Base-by-base conservation (phyloP, 345 rosid species). In the Brassica nigra region DNA sequence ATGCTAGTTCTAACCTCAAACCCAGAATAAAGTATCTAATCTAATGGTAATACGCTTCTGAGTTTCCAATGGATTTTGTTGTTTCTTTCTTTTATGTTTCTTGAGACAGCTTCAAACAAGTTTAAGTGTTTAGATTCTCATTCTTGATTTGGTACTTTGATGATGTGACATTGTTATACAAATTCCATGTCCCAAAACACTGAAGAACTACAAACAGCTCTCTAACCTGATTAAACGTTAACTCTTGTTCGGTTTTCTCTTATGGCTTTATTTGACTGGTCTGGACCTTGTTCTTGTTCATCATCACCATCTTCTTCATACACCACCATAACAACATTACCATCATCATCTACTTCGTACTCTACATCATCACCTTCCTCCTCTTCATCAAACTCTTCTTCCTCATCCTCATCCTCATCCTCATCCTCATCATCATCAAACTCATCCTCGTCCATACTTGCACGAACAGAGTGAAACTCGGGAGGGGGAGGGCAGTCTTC, bases 401-500 rank as follows among this genome's bases (percentile, higher is more conserved):
- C 91, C 3, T 82, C 91, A 15, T 84, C 92, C 2, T 84, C 83
- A n/a, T 79, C 87, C 9, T 83, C 90, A 28, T 84, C 88, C 3
- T 82, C 91, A 15, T 84, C 92, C 2, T 84, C 83, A n/a, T 79
- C 87, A 12, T 83, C 90, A 28, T 84, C 88, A 4, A 86, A 92
- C 10, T 89, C 91, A 15, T 84, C 44, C 30, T 80, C 92, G 62
- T 84, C 82, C 82, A 66, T 77, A 54, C 87, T 84, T 10, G 81
- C 88, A 3, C 81, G 84, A 64, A 91, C 71, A 34, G 88, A 82
- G 83, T 84, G 89, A 86, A 89, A 92, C 72, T 95, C 97, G 0
- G 90, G 97, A 27, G 99, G 99, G 20, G 99, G 97, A 27, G 94
- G 94, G 47, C 92, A 88, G 76, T 89, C 90, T 74, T 86, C 86